Percentiles rank a stretch among this genome's conserved stretches.
Conservation (phyloP, 345 rosid genomes). For the Arabidopsis arenosa region DNA sequence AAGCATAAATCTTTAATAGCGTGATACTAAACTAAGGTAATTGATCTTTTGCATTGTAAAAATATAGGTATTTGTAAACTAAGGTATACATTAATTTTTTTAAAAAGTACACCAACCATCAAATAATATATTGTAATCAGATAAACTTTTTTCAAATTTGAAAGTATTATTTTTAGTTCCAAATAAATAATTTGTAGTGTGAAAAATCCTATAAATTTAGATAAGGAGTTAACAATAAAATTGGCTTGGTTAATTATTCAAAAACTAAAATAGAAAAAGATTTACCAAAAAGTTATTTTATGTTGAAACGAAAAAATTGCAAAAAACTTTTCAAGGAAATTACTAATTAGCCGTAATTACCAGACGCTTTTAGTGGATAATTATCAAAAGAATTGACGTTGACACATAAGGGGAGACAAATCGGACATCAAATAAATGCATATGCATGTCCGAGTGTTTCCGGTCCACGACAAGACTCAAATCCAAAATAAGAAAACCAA, state of each 20-base stretch:
- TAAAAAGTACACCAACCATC: too few species aligned
- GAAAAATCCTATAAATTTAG: background rate
- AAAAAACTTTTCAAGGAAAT: too few species aligned
- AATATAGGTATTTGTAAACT: conserved; percentile 33
- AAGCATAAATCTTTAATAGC: conserved; percentile 31
- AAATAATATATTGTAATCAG: too few species aligned
- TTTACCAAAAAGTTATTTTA: background rate
- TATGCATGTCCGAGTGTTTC: conserved; percentile 23
- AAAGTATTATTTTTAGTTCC: background rate
- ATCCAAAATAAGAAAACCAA: conserved; percentile 20
- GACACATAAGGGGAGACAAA: conserved; percentile 32
- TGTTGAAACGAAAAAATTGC: background rate
- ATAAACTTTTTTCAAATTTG: background rate
- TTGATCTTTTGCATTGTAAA: background rate
- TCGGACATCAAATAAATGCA: conserved; percentile 34
- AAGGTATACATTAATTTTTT: background rate
- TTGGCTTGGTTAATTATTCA: background rate
- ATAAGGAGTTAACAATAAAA: background rate
- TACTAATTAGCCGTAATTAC: background rate
- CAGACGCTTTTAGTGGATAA: background rate
- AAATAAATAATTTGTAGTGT: background rate
- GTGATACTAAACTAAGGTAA: background rate
- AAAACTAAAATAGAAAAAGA: background rate
- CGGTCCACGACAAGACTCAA: conserved; percentile 29
- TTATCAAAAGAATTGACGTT: conserved; percentile 7